Base-by-base conservation (phyloP, 305 asterid genomes). In the Fraxinus velutina region DNA sequence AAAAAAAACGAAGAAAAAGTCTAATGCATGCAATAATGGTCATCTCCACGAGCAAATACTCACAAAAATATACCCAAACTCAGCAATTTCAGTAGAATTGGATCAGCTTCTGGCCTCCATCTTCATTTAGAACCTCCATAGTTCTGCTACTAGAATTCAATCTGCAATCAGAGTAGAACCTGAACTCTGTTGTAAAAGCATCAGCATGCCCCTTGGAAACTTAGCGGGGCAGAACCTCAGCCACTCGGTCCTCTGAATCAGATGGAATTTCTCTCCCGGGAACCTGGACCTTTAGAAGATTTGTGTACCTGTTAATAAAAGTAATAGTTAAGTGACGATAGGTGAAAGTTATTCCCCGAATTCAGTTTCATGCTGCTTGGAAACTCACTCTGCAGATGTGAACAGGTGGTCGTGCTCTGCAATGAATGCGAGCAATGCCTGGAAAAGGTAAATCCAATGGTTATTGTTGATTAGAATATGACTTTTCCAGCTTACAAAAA, bases 381-480 rank as follows among this genome's bases (percentile, higher is more conserved):
- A 73, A 79, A 91, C 98, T 92, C 86, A 96, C 99, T 96, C 98
- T 83, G 88, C 80, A 80, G 88, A 80, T 2, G 98, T 84, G 89
- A 94, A 96, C 60, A 92, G 91, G 83, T 87, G 75, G 78, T 86
- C 93, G 37, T 96, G 99, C 84, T 96, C 99, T 44, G 90, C 82
- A 37, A 96, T 89, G 80, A 94, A 96, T 22, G 99, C 99, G 81
- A 96, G 92, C 88, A 96, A 83, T 73, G 98, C 99, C 99, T 96
- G 92, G 19, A 85, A 85, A 82, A 81, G 83, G 30, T 52, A 79
- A 6, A 79, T 21, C 9, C 27, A 52, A 66, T 10, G 32, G 80
- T 47, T 84, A 78, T 79, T 57, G 30, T 84, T 77, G 72, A 60
- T 15, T 17, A 55, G 73, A 77, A 71, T 79, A 77, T 3, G 9